A percentile compares a stretch with the other conserved stretches of the same genome.
Evolutionary conservation across 2,329 filamentous ascomycete genomes (phyloP).

Genomic region (Calonectria henricotiae): DNA sequence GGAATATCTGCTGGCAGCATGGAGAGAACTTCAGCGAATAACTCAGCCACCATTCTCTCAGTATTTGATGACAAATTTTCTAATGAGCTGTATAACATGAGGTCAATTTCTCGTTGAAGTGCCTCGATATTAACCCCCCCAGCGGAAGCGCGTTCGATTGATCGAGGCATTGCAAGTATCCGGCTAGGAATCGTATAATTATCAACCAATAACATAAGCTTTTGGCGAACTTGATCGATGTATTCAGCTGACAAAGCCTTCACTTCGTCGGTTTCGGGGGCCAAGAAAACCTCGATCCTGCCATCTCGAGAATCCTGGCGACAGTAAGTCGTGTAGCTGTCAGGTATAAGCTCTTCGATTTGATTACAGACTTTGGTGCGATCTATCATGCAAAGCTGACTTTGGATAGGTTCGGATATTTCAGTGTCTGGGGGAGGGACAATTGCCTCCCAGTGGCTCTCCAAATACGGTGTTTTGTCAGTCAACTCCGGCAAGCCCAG

Average conservation of each 20-base stretch:
- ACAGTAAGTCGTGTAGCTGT: conserved; percentile 42
- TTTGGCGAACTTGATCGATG: conserved; percentile 40
- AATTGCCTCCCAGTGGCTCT: conserved; percentile 67
- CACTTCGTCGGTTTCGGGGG: conserved; percentile 38
- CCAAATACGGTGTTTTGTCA: conserved; percentile 62
- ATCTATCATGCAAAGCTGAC: conserved; percentile 57
- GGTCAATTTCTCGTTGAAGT: conserved; percentile 56
- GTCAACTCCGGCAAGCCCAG: conserved; percentile 63
- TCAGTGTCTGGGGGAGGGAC: conserved; percentile 67
- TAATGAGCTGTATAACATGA: conserved; percentile 47
- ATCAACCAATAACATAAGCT: conserved; percentile 44
- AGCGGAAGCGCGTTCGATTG: conserved; percentile 55
- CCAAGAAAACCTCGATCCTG: conserved; percentile 46
- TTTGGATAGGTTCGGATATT: conserved; percentile 61
- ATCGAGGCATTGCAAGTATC: conserved; percentile 55
- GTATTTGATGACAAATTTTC: conserved; percentile 49
- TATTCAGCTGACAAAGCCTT: conserved; percentile 19
- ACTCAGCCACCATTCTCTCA: conserved; percentile 60
- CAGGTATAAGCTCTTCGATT: conserved; percentile 44
- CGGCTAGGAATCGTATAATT: conserved; percentile 61
- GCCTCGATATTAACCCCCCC: conserved; percentile 57
- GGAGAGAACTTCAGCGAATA: conserved; percentile 65
- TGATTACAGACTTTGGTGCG: conserved; percentile 49
- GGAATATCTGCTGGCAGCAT: conserved; percentile 60
- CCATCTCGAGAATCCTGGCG: conserved; percentile 23